These are phyloP conservation scores for Diutina siamensis DNA, from an alignment of 1,139 yeast genomes.

Conservation along the genomic window DNA sequence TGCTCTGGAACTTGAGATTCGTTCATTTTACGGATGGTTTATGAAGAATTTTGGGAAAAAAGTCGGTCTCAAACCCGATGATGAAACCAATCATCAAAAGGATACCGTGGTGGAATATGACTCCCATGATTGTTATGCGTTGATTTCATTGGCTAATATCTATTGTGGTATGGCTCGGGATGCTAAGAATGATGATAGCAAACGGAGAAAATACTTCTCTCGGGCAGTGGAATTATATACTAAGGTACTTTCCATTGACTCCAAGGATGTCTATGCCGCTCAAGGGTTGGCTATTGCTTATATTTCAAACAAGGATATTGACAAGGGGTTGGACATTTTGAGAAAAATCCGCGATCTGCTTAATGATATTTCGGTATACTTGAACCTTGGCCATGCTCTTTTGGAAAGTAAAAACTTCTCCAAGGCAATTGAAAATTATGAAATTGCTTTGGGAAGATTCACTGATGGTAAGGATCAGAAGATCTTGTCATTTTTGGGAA, in stretches of 20 bases:
- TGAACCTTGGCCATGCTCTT: constrained; percentile 83
- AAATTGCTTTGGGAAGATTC: constrained; percentile 60
- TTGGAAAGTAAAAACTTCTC: constrained; percentile 72
- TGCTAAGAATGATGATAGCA: constrained; percentile 48
- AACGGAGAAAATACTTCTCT: constrained; percentile 65
- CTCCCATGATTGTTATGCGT: constrained; percentile 82
- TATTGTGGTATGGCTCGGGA: constrained; percentile 81
- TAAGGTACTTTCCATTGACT: constrained; percentile 77
- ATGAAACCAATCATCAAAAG: constrained; percentile 73
- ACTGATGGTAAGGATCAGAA: constrained; percentile 54
- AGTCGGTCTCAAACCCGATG: constrained; percentile 41
- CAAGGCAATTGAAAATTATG: constrained; percentile 84
- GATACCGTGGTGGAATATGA: constrained; percentile 73
- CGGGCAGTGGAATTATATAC: constrained; percentile 86
- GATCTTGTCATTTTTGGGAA: constrained; percentile 63
- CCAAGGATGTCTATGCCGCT: constrained; percentile 87
- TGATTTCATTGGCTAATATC: constrained; percentile 81
- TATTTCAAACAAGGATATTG: constrained; percentile 74
- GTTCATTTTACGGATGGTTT: constrained; percentile 92
- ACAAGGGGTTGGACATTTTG: constrained; percentile 74
- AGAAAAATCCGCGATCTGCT: constrained; percentile 86
- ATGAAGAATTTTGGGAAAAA: constrained; percentile 50
- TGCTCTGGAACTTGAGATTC: constrained; percentile 61
- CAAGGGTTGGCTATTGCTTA: constrained; percentile 93
- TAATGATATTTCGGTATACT: constrained; percentile 69